Evolutionary conservation across 257 asterid genomes (phyloP).

Genomic region (Forsythia viridissima): DNA sequence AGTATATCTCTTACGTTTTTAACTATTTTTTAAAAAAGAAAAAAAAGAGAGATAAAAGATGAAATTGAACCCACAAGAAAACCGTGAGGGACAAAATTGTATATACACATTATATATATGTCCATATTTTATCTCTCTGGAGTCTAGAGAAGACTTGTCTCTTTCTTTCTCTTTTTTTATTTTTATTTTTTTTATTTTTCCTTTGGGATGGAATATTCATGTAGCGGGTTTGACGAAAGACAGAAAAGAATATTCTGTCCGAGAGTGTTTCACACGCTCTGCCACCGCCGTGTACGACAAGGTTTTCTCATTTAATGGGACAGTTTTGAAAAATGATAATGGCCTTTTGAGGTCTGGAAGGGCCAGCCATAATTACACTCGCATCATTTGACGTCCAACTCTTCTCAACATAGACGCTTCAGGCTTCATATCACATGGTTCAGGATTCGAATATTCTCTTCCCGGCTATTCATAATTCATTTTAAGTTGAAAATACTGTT

Average conservation of each 20-base stretch:
- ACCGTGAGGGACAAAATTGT: conserved; percentile 1
- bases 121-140: neutral
- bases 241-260: conserved; percentile 17
- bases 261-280: conserved; percentile 21
- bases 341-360: conserved; percentile 27
- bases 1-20: too few species aligned
- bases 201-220: conserved; percentile 26
- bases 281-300: conserved; percentile 14
- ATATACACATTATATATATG: neutral
- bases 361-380: conserved; percentile 13
- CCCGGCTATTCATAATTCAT: too few species aligned
- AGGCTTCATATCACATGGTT: neutral
- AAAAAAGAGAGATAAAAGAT: neutral
- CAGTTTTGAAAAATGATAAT: conserved; percentile 2
- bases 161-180: too few species aligned
- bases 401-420: neutral
- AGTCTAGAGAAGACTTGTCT: neutral
- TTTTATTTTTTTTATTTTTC: neutral
- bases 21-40: too few species aligned
- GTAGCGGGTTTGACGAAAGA: conserved; percentile 13
- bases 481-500: too few species aligned
- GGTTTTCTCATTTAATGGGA: conserved; percentile 14
- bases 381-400: neutral
- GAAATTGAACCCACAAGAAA: neutral
- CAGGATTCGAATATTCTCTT: conserved; percentile 17